Evolutionary conservation across 495 filamentous ascomycete species (phyloP), one percentile per base, ranked within the genome.

Genomic region (Hyaloscypha finlandica): DNA sequence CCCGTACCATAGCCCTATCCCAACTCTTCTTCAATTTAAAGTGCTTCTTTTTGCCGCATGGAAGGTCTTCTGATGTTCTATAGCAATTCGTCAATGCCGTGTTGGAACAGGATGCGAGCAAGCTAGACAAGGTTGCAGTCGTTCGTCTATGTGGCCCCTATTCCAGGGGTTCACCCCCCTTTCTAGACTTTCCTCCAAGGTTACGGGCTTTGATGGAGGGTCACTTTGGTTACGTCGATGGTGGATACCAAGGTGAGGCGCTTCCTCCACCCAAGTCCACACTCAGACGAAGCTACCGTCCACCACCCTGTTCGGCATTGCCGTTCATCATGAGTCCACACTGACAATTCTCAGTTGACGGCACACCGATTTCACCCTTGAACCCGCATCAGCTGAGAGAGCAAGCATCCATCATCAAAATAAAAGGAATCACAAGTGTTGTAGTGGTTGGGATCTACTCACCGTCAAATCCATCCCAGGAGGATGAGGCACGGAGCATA

Each of bases 21-120:
- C 42, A 16, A 14, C 42, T 2, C 42, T 12, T 48, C 42, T 4
- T 48, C 16, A 12, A 48, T 56, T 56, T 29, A 29, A 12, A 9
- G 16, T 59, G 19, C 56, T 33, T 59, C 30, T 33, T 59, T 20
- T 59, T 59, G 25, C 30, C 6, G 42, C 42, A 48, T 48, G 42
- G 16, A 48, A 48, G 42, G 11, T 19, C 16, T 48, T 48, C 42
- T 63, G 53, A 67, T 62, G 25, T 19, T 35, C 14, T 33, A n/a
- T 45, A 72, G 33, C 80, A 83, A 71, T 85, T 85, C 68, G 78
- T 85, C 55, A 85, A 85, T 70, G 82, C 83, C 3, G 80, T 85
- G 4, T 73, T 81, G 8, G 77, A 82, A 66, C 71, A 74, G 52
- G 81, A 85, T 74, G 65, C 76, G 6, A 73, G 76, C 31, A 77